Base-by-base conservation (phyloP, 805 yeast species). In the Wickerhamomyces pijperi region DNA sequence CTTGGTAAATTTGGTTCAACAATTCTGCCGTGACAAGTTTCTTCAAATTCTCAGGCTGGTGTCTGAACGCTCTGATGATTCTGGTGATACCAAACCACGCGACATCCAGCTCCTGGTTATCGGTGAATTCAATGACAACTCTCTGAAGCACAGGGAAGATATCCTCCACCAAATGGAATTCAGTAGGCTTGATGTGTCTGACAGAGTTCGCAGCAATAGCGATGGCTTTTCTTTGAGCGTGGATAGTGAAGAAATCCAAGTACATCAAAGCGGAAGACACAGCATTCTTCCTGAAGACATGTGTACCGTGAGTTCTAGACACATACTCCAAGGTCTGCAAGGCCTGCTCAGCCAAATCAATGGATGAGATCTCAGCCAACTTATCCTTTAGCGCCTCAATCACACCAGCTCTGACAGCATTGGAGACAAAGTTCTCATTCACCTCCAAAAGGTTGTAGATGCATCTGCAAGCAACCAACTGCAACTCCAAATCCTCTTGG, bases 261-360 rank as follows among this genome's bases (percentile, higher is more conserved):
- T 76, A 84, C 50, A 73, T 74, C 35, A 92, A 58, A 44, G 84
- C 78, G 0, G 83, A 74, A 6, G 66, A 59, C 8, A 88, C 56
- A 8, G 87, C 80, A 31, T 81, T 79, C 40, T 74, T 70, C 17
- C 65, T 55, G 32, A 85, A 59, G 13, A 84, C 65, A 21, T 64
- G 68, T 33, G 59, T 54, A 2, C 79, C 73, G 18, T 70, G 62
- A n/a, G 45, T 34, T 42, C 78, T 61, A 1, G 87, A 75, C 14
- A 82, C 74, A 55, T 74, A 65, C 52, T 80, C 88, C 35, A 82
- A 60, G 0, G 88, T 76, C 51, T 80, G 88, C 32, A 87, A 60
- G 0, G 87, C 86, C 58, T 88, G 96, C 54, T 90, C 98, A 0
- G 95, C 94, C 39, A 90, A 64, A 55, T 90, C 98, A 39, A 90